Evolutionary conservation across 441 rosid genomes (phyloP), one percentile per base, ranked within the genome.

Genomic region (Erodium moschatum): DNA sequence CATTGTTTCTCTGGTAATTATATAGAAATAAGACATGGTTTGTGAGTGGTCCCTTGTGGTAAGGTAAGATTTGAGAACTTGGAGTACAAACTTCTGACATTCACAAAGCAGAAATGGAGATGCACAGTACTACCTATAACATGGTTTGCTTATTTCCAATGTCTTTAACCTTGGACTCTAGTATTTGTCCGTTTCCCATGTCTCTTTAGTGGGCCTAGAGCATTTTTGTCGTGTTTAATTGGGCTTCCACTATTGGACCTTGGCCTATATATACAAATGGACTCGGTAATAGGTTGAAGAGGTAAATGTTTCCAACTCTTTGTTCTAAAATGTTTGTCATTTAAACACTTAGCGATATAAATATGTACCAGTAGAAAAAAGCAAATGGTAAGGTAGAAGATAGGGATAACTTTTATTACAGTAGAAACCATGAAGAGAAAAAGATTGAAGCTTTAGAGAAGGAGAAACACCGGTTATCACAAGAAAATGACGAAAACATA

Each of bases 391-490:
- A 52, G 48, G 48, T 42, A 11, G 48, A 42, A 52, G 60, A 52
- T 19, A 16, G 19, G 60, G 60, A 52, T 7, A 20, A 3, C 20
- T 16, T 52, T 52, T 15, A n/a, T 16, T 5, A 52, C 13, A 52
- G 54, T 20, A 74, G 54, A 46, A 69, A 44, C 19, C 48, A 42
- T 2, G 74, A 70, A 33, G 75, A 77, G 66, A 65, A 65, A 15
- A 84, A 72, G 80, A 71, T 87, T 27, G 85, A 84, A 61, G 72
- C 70, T 8, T 50, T 84, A 65, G 91, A 86, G 82, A 70, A 50
- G 2, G 87, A 78, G 79, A 89, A 86, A 66, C 69, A 33, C 50
- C 81, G 76, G 5, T 70, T 89, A 10, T 48, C 16, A 33, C 78
- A 35, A 5, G 83, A 78, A 75, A 89, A 83, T 68, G 71, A 66